These are phyloP conservation scores for Moesziomyces aphidis DNA, from an alignment of 1,284 basidiomycete genomes.

Conservation along the genomic window DNA sequence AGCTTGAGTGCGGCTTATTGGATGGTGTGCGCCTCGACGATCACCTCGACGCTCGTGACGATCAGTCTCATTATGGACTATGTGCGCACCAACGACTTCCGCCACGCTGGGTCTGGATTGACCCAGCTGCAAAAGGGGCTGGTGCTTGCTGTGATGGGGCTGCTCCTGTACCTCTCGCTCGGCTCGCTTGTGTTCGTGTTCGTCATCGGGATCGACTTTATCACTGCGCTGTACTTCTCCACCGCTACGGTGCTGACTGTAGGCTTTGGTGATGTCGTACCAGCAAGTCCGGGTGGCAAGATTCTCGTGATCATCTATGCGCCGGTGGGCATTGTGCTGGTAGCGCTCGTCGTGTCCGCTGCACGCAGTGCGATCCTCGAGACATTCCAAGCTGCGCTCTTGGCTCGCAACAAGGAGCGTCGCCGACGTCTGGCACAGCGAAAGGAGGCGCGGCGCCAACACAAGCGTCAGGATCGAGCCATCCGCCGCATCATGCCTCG, in stretches of 20 bases:
- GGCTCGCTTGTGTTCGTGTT: conserved; percentile 55
- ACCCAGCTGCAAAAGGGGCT: conserved; percentile 82
- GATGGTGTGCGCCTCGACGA: conserved; percentile 82
- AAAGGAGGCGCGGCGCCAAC: conserved; percentile 20
- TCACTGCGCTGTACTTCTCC: conserved; percentile 75
- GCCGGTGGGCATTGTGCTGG: conserved; percentile 66
- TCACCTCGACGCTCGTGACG: conserved; percentile 77
- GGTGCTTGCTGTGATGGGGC: conserved; percentile 75
- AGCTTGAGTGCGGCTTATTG: conserved; percentile 74
- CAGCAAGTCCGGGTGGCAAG: conserved; percentile 73
- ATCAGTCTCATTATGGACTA: conserved; percentile 76
- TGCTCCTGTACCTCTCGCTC: conserved; percentile 77
- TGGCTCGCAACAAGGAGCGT: conserved; percentile 32
- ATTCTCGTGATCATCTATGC: conserved; percentile 60
- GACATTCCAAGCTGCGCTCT: conserved; percentile 58
- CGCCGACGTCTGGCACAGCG: conserved; percentile 20
- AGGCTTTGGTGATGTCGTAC: conserved; percentile 82
- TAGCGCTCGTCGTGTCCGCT: conserved; percentile 75
- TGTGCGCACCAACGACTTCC: conserved; percentile 75
- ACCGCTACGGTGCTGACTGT: conserved; percentile 76
- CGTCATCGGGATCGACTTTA: conserved; percentile 58
- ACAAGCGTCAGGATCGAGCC: conserved; percentile 31
- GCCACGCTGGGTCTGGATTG: conserved; percentile 76
- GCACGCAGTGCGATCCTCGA: conserved; percentile 80
- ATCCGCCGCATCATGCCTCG: conserved; percentile 22